These are phyloP conservation scores for Neurospora sp. DNA, from an alignment of 495 filamentous ascomycete genomes.

Conservation along the genomic window DNA sequence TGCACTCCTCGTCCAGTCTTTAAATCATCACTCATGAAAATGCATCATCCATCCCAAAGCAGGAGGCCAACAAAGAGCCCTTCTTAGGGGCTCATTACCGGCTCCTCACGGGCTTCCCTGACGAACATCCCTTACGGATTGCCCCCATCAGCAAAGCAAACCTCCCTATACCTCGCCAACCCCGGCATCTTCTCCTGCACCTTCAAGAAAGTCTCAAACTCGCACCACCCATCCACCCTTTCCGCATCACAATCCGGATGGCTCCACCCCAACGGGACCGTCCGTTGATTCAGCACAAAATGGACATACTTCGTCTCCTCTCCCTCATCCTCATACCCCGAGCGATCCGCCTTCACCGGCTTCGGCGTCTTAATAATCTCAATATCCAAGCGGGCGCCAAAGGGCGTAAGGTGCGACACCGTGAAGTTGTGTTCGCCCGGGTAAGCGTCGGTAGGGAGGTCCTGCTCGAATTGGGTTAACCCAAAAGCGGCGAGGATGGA, in stretches of 20 bases:
- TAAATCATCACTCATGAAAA: too few species aligned
- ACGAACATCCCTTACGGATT: constrained; percentile 32
- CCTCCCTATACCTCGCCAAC: constrained; percentile 40
- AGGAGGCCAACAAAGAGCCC: too few species aligned
- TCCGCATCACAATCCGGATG: constrained; percentile 43
- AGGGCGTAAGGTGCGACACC: constrained; percentile 48
- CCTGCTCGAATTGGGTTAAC: constrained; percentile 52
- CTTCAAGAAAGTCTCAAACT: constrained; percentile 45
- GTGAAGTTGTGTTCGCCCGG: constrained; percentile 40
- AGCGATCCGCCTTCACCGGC: constrained; percentile 35
- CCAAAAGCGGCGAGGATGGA: constrained; percentile 63
- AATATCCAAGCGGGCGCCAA: constrained; percentile 52
- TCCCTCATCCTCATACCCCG: constrained; percentile 21
- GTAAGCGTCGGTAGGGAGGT: constrained; percentile 34
- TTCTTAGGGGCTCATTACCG: too few species aligned
- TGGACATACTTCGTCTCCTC: constrained; percentile 48
- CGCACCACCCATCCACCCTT: constrained; percentile 57
- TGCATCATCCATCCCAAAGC: too few species aligned
- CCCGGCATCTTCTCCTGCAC: constrained; percentile 35
- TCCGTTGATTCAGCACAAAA: constrained; percentile 56
- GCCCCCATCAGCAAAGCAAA: constrained; percentile 43
- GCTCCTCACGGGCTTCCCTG: too few species aligned
- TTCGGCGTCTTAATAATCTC: constrained; percentile 51
- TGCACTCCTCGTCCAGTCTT: neutral
- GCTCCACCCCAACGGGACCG: constrained; percentile 46